Percentiles rank a stretch among this genome's conserved stretches.
Evolutionary conservation across 306 rosid species (phyloP).

Genomic region (Echinosophora koreensis): DNA sequence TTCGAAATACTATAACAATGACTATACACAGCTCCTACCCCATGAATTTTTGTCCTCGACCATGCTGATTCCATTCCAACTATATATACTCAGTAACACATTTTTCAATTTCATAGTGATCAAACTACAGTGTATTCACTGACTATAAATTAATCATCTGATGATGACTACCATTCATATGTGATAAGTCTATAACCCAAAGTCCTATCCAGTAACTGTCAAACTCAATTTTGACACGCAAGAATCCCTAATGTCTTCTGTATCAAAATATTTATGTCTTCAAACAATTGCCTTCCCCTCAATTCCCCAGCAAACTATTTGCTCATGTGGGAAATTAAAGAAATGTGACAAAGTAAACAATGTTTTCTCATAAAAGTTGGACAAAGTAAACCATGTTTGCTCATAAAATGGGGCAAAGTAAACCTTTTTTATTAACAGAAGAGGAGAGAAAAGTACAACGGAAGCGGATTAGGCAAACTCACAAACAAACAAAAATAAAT

Average conservation of each 20-base stretch:
- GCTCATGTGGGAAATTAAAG: constrained; percentile 1
- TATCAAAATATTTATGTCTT: background rate
- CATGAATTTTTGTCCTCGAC: background rate
- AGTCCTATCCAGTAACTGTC: background rate
- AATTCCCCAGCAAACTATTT: constrained; percentile 8
- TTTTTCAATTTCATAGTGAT: constrained; percentile 26
- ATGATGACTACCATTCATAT: background rate
- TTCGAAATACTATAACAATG: background rate
- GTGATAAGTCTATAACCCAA: background rate
- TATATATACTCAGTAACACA: constrained; percentile 10
- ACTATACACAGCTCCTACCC: background rate
- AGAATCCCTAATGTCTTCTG: constrained; percentile 8
- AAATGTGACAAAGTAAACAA: background rate
- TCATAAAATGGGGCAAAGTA: background rate
- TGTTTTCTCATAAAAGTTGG: background rate
- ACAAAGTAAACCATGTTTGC: background rate
- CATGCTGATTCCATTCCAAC: constrained; percentile 13
- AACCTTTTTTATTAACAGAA: no score
- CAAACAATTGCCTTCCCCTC: constrained; percentile 9
- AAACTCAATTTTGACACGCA: constrained; percentile 8
- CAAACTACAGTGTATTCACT: constrained; percentile 4
- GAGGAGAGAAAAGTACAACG: no score
- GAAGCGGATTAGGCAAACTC: no score
- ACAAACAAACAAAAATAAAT: no score
- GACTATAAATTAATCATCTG: constrained; percentile 6